These are phyloP conservation scores for Cymbopogon flexuosus DNA, from an alignment of 202 grass and related monocot genomes.

Conservation along the genomic window DNA sequence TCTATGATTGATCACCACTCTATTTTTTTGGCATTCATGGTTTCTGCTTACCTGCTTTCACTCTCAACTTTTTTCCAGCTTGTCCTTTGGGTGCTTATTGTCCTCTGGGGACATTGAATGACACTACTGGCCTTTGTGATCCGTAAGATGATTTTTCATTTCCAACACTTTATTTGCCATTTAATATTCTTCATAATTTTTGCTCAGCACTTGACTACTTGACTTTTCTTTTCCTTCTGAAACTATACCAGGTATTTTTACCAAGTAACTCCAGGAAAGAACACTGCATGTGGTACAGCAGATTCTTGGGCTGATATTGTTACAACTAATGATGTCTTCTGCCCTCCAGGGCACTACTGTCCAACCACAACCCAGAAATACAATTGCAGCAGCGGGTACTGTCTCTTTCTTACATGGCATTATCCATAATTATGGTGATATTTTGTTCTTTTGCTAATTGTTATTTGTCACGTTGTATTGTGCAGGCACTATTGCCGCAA, in stretches of 20 bases:
- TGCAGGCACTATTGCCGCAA: slow-evolving; percentile 58
- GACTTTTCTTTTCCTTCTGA: background rate
- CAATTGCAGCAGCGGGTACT: slow-evolving; percentile 59
- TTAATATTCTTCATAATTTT: slow-evolving; percentile 6
- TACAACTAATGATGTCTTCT: slow-evolving; percentile 56
- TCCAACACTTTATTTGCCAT: background rate
- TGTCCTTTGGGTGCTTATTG: slow-evolving; percentile 90
- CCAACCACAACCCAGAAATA: slow-evolving; percentile 64
- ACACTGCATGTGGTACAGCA: slow-evolving; percentile 51
- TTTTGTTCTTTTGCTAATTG: slow-evolving; percentile 14
- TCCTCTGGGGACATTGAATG: slow-evolving; percentile 53
- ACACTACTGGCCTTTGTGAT: slow-evolving; percentile 58
- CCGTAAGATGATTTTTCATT: slow-evolving; percentile 51
- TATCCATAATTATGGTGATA: background rate
- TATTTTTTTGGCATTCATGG: background rate
- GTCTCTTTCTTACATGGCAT: background rate
- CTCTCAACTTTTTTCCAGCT: slow-evolving; percentile 44
- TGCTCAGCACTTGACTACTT: slow-evolving; percentile 1
- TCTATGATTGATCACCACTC: background rate
- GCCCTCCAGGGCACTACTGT: slow-evolving; percentile 69
- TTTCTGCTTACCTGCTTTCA: slow-evolving; percentile 9
- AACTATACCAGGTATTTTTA: slow-evolving; percentile 62
- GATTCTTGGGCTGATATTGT: slow-evolving; percentile 73
- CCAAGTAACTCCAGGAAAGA: slow-evolving; percentile 51
- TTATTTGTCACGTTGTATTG: slow-evolving; percentile 18